phyloP scores from a whole-genome alignment of 2,329 filamentous ascomycete species.

The Aureobasidium subglaciale region DNA sequence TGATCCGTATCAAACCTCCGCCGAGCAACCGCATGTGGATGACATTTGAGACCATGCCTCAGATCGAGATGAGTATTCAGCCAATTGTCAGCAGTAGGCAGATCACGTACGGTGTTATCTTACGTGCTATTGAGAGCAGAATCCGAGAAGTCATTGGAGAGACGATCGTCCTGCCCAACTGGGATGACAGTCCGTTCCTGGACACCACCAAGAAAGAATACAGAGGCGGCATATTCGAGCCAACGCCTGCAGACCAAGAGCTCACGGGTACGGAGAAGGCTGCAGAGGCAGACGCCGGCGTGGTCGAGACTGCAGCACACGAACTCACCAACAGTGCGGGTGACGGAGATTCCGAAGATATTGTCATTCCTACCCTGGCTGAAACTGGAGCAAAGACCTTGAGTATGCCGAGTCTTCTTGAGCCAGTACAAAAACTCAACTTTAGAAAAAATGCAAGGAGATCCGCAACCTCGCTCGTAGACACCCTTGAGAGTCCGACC shows the following conservation, averaged over 20 bases:
- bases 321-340: slow-evolving; percentile 6
- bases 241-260: slow-evolving; percentile 7
- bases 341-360: slow-evolving; percentile 6
- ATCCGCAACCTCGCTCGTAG: slow-evolving; percentile 22
- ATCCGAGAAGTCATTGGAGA: slow-evolving; percentile 93
- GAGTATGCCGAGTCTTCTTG: slow-evolving; percentile 20
- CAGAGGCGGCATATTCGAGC: slow-evolving; percentile 74
- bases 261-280: slow-evolving; percentile 8
- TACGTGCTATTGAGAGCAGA: slow-evolving; percentile 87
- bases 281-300: background rate
- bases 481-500: slow-evolving; percentile 18
- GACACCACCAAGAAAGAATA: slow-evolving; percentile 70
- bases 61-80: slow-evolving; percentile 89
- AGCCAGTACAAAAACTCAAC: slow-evolving; percentile 15
- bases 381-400: slow-evolving; percentile 18
- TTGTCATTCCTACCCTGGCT: slow-evolving; percentile 4
- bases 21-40: slow-evolving; percentile 97
- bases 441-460: slow-evolving; percentile 16
- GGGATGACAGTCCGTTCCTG: slow-evolving; percentile 92
- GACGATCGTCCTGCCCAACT: slow-evolving; percentile 84
- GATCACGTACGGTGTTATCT: slow-evolving; percentile 87
- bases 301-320: slow-evolving; percentile 6
- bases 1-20: slow-evolving; percentile 86
- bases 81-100: slow-evolving; percentile 92
- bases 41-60: slow-evolving; percentile 86